A percentile compares a stretch with the other conserved stretches of the same genome.
Evolutionary conservation across 1,284 basidiomycete species (phyloP).

Genomic region (Microbotryum silenes-acaulis): DNA sequence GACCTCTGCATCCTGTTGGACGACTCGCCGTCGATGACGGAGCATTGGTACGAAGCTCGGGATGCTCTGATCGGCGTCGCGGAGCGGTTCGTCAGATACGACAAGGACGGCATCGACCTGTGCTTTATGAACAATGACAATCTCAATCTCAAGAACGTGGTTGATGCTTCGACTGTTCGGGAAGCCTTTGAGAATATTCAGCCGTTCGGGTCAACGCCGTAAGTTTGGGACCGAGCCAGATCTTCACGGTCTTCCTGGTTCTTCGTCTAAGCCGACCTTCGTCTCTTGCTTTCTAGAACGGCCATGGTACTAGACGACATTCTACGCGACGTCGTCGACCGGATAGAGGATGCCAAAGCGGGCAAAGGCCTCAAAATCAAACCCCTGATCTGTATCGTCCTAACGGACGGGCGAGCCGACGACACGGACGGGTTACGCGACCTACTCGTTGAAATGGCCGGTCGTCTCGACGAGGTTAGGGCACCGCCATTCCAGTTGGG

Average conservation of each 20-base stretch:
- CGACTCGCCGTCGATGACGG: slow-evolving; percentile 19
- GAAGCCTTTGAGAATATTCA: slow-evolving; percentile 7
- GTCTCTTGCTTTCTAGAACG: neutral
- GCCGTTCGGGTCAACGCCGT: slow-evolving; percentile 13
- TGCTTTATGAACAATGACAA: slow-evolving; percentile 13
- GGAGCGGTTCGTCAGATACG: slow-evolving; percentile 2
- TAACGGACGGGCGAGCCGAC: slow-evolving; percentile 29
- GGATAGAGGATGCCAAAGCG: slow-evolving; percentile 23
- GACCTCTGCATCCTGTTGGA: slow-evolving; percentile 19
- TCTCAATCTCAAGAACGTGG: slow-evolving; percentile 7
- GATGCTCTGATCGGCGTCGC: slow-evolving; percentile 16
- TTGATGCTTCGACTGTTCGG: slow-evolving; percentile 1
- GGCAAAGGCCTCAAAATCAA: slow-evolving; percentile 11
- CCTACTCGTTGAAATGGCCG: slow-evolving; percentile 26
- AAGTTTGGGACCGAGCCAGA: neutral
- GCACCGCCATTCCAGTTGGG: slow-evolving; percentile 31
- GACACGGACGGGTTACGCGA: slow-evolving; percentile 21
- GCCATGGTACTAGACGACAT: slow-evolving; percentile 23
- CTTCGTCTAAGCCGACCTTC: neutral
- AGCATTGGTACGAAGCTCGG: slow-evolving; percentile 15
- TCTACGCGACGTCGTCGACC: slow-evolving; percentile 24
- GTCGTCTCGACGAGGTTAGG: slow-evolving; percentile 23
- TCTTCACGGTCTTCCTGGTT: neutral
- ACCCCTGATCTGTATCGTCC: slow-evolving; percentile 19
- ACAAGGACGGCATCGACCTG: slow-evolving; percentile 19